These are phyloP conservation scores for Datura wrightii DNA, from an alignment of 257 asterid species.

Conservation along the genomic window DNA sequence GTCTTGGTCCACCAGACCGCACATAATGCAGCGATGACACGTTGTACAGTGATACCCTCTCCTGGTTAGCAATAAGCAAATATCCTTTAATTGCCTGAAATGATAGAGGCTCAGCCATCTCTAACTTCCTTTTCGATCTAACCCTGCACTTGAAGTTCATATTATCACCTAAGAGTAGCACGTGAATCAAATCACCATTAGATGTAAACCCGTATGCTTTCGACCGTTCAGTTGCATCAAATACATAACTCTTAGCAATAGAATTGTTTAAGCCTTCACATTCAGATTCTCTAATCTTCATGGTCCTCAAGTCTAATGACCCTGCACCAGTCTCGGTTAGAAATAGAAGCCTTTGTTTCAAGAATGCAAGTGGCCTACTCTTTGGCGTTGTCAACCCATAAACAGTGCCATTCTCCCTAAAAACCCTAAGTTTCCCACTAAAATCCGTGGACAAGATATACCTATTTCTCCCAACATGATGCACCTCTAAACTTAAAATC, in stretches of 20 bases:
- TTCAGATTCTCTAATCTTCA: conserved; percentile 78
- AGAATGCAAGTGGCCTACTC: conserved; percentile 73
- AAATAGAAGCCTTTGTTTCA: conserved; percentile 91
- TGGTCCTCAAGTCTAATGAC: conserved; percentile 88
- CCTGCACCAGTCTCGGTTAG: conserved; percentile 93
- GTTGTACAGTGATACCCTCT: conserved; percentile 72
- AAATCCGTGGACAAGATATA: conserved; percentile 65
- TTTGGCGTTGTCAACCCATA: conserved; percentile 64
- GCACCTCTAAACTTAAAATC: conserved; percentile 68
- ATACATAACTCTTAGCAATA: conserved; percentile 62
- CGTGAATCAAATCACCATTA: conserved; percentile 81
- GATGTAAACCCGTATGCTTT: conserved; percentile 84
- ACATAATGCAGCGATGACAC: conserved; percentile 88
- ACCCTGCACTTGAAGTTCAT: conserved; percentile 92
- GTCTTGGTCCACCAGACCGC: conserved; percentile 74
- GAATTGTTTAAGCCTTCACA: conserved; percentile 91
- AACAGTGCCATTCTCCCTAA: conserved; percentile 70
- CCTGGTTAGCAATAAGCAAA: conserved; percentile 61
- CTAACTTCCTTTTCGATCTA: conserved; percentile 76
- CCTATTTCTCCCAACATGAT: conserved; percentile 82
- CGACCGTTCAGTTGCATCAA: conserved; percentile 80
- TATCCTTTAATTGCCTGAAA: conserved; percentile 87
- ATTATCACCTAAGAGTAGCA: conserved; percentile 75
- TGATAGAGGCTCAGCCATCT: conserved; percentile 62
- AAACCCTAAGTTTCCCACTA: conserved; percentile 64